Evolutionary conservation across 2,329 filamentous ascomycete species (phyloP).

Genomic region (Berkeleyomyces rouxiae): DNA sequence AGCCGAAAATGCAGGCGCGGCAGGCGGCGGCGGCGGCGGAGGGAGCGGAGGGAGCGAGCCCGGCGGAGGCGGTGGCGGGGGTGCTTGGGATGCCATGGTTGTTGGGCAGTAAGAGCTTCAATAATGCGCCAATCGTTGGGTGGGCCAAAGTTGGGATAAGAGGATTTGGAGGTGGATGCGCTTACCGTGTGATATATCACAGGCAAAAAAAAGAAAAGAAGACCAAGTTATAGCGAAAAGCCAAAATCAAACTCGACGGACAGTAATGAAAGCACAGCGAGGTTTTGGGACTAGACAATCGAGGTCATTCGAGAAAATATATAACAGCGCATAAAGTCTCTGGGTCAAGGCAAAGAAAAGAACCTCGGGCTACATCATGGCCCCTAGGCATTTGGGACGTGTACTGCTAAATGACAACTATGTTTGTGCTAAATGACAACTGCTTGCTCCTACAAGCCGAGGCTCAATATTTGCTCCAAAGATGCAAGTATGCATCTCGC

Average conservation of each 20-base stretch:
- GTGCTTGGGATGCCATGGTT: slow-evolving; percentile 3
- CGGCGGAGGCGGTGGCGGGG: not conserved
- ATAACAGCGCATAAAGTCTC: not conserved
- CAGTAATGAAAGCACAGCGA: not conserved
- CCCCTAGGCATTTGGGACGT: not conserved
- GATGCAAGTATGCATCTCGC: no score
- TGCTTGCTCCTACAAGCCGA: not conserved
- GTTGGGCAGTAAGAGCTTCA: not conserved
- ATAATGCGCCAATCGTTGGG: not conserved
- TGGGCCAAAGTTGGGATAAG: not conserved
- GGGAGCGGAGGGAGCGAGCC: not conserved
- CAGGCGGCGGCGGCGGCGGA: slow-evolving; percentile 15
- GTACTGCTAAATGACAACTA: not conserved
- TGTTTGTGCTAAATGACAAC: not conserved
- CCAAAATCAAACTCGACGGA: not conserved
- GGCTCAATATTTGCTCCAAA: not conserved
- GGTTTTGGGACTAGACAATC: not conserved
- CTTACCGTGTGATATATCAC: no score
- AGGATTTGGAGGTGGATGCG: not conserved
- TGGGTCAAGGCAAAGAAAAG: no score
- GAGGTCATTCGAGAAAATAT: not conserved
- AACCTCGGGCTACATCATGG: not conserved
- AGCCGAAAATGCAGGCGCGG: not conserved
- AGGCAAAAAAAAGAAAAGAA: no score
- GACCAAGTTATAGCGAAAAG: no score